Base-by-base conservation (phyloP, 768 basidiomycete species). In the Mycena latifolia region DNA sequence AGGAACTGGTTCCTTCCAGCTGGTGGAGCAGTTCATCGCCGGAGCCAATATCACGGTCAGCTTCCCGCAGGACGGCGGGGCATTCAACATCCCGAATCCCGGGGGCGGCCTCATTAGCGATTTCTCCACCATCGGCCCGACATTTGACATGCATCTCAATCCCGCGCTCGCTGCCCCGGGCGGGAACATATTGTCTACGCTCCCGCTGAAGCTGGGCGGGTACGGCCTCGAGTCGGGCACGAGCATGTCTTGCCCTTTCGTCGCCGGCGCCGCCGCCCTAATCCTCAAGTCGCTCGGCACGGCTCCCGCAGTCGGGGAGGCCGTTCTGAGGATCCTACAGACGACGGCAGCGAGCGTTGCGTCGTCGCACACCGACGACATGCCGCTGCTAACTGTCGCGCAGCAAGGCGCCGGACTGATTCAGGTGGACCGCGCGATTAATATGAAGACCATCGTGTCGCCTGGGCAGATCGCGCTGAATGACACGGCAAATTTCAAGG, bases 91-190 rank as follows among this genome's bases (percentile, higher is more conserved):
- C 63, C 79, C 87, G 39, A 85, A 89, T 69, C 73, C 80, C 5
- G 71, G 79, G 17, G 89, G 87, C 24, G 84, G 85, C 43, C 83
- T 89, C 29, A 80, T 88, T 25, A 89, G 87, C 15, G 54, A 68
- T 53, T 82, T 80, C 74, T 76, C 80, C n/a, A 75, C 78, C 33
- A 80, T 77, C 53, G 84, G 85, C 11, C 84, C 84, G 2, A 80
- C 82, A 10, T 78, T 80, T 69, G 82, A 85, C 64, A 71, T 81
- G 66, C 71, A 72, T 63, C 76, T 80, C 74, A 81, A 79, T 31
- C 63, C 63, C 31, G 31, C 52, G 14, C 28, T 87, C 45, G 76
- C 85, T 20, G 83, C 85, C 4, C 84, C 85, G 1, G 86, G 86
- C 25, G 84, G 83, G 10, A 81, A 82, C 71, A 84, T 85, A 50